Base-by-base conservation (phyloP, 2,329 filamentous ascomycete species). In the Penicillium sp. region DNA sequence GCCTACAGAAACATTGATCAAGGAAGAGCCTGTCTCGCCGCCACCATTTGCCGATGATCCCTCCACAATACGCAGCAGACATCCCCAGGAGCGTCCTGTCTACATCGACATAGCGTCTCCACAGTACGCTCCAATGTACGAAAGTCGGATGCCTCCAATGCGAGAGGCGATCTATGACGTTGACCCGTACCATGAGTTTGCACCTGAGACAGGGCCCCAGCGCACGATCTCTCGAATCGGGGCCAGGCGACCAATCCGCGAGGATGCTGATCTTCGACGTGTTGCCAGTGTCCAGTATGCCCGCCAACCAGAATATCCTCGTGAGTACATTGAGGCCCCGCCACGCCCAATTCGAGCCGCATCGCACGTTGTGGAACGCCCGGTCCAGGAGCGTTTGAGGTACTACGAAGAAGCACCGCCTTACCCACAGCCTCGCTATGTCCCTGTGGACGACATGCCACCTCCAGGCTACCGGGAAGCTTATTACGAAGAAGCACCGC, bases 11-110 rank as follows among this genome's bases (percentile, higher is more conserved):
- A 74, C 81, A 8, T 80, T 80, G 59, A 84, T 87, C 67, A 87
- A 87, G 66, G 79, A 83, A 61, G 85, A 87, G 65, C 83, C 84
- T 7, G 73, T 85, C 16, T 87, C 85, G 11, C 85, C 85, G 18
- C 83, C 82, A 40, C 81, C 82, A 1, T 82, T 86, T 56, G 71
- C 77, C 48, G 74, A 77, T 58, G 69, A 72, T 22, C 70, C 72
- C 31, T 65, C 74, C 47, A 67, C 76, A 52, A 71, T 72, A 43
- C 65, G 68, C 53, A 61, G 55, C 40, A 71, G 69, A 44, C 66
- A 59, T 27, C 67, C 70, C 48, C 73, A 75, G 50, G 73, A 72
- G 46, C 74, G 75, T 50, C 77, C 77, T 5, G 73, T 82, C 39
- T 81, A 83, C 56, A 79, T 79, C 61, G 75, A 78, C 49, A 71